Conservation (phyloP, 2,329 filamentous ascomycete species). For the Ophiostoma novo-ulmi region DNA sequence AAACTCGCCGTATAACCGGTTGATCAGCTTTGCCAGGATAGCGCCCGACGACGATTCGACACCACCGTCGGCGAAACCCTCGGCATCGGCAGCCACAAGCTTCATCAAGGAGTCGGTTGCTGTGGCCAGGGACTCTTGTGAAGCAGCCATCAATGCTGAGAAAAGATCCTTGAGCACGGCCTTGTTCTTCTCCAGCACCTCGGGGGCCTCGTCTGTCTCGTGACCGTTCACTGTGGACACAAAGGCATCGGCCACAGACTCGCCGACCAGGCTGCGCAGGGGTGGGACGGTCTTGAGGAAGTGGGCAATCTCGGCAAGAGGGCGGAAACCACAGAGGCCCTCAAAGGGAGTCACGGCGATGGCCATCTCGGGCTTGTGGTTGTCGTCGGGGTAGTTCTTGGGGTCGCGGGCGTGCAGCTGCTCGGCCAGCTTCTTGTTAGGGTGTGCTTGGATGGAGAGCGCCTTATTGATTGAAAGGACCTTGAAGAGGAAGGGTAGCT, state of each 20-base stretch:
- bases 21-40: slow-evolving; percentile 70
- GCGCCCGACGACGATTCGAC: slow-evolving; percentile 62
- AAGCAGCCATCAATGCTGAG: slow-evolving; percentile 72
- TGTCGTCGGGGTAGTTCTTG: slow-evolving; percentile 97
- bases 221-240: slow-evolving; percentile 46
- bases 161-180: slow-evolving; percentile 71
- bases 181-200: slow-evolving; percentile 58
- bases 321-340: slow-evolving; percentile 91
- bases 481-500: slow-evolving; percentile 95
- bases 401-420: slow-evolving; percentile 78
- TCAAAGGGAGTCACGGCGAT: slow-evolving; percentile 96
- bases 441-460: slow-evolving; percentile 93
- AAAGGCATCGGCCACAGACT: slow-evolving; percentile 55
- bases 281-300: slow-evolving; percentile 61
- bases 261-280: slow-evolving; percentile 62
- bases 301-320: slow-evolving; percentile 76
- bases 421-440: slow-evolving; percentile 91
- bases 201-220: slow-evolving; percentile 38
- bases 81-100: slow-evolving; percentile 51
- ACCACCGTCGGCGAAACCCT: slow-evolving; percentile 68
- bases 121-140: slow-evolving; percentile 57
- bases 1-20: slow-evolving; percentile 75
- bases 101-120: slow-evolving; percentile 65
- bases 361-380: slow-evolving; percentile 99
- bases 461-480: slow-evolving; percentile 94